These are phyloP conservation scores for Irpex sp. DNA, from an alignment of 1,284 basidiomycete genomes.

Conservation along the genomic window DNA sequence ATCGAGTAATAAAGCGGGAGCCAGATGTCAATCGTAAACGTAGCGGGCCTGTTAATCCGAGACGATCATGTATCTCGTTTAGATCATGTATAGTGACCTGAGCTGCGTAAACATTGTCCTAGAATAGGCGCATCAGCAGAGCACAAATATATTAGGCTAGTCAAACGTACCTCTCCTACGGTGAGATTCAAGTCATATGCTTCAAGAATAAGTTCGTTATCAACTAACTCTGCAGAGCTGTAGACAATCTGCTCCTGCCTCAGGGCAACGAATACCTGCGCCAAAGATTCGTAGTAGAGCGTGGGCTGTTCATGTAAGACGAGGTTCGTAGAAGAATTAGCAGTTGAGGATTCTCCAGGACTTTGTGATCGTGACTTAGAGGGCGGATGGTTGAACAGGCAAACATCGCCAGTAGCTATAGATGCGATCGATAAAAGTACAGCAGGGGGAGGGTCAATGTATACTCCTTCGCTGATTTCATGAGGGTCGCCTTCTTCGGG, in stretches of 20 bases:
- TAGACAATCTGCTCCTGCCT: slow-evolving; percentile 55
- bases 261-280: slow-evolving; percentile 62
- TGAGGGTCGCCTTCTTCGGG: slow-evolving; percentile 42
- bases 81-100: slow-evolving; percentile 73
- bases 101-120: slow-evolving; percentile 74
- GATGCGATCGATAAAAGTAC: slow-evolving; percentile 52
- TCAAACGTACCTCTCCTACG: slow-evolving; percentile 57
- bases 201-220: slow-evolving; percentile 63
- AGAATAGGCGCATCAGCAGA: slow-evolving; percentile 7
- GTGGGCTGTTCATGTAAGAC: slow-evolving; percentile 60
- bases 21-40: slow-evolving; percentile 51
- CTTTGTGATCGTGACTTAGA: slow-evolving; percentile 24
- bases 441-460: slow-evolving; percentile 72
- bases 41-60: slow-evolving; percentile 59
- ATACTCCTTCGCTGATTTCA: slow-evolving; percentile 67
- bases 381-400: slow-evolving; percentile 56
- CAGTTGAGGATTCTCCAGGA: slow-evolving; percentile 19
- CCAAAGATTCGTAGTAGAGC: slow-evolving; percentile 71
- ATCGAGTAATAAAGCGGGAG: slow-evolving; percentile 68
- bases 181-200: slow-evolving; percentile 62
- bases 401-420: slow-evolving; percentile 39
- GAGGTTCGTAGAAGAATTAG: slow-evolving; percentile 27
- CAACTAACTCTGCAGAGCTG: slow-evolving; percentile 41
- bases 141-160: background rate
- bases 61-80: slow-evolving; percentile 65